These are phyloP conservation scores for Spergularia azorica DNA, from an alignment of 179 eudicot species.

Conservation along the genomic window DNA sequence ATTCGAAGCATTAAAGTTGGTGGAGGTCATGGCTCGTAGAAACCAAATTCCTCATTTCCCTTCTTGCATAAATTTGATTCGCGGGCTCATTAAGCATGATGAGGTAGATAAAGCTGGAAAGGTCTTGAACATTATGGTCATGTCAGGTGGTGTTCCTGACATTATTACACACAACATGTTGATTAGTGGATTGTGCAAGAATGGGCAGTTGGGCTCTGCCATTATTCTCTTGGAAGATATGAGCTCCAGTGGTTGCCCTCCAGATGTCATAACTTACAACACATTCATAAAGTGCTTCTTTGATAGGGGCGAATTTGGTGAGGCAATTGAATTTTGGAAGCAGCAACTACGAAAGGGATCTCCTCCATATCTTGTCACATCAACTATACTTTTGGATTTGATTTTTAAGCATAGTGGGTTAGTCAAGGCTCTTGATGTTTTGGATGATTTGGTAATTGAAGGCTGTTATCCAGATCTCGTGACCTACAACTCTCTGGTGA, in stretches of 20 bases:
- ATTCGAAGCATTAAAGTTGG: constrained; percentile 56
- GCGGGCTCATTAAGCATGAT: constrained; percentile 62
- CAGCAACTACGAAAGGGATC: constrained; percentile 77
- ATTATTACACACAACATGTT: constrained; percentile 85
- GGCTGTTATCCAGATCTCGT: constrained; percentile 84
- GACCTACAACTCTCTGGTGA: constrained; percentile 63
- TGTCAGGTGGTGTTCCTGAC: constrained; percentile 93
- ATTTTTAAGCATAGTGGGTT: constrained; percentile 62
- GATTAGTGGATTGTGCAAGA: constrained; percentile 70
- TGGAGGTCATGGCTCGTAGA: constrained; percentile 71
- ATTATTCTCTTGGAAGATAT: constrained; percentile 59
- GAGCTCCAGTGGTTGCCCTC: constrained; percentile 80
- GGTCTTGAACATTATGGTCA: constrained; percentile 61
- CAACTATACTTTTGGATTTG: constrained; percentile 57
- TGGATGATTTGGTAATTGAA: constrained; percentile 72
- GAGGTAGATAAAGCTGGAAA: constrained; percentile 55
- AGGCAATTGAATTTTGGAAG: constrained; percentile 77
- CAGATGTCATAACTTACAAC: constrained; percentile 74
- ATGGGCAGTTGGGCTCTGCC: constrained; percentile 53
- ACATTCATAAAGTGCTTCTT: constrained; percentile 63
- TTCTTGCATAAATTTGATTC: constrained; percentile 71
- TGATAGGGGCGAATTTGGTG: constrained; percentile 46
- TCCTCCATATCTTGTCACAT: constrained; percentile 65
- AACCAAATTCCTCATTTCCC: constrained; percentile 80
- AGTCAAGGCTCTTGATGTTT: constrained; percentile 52